Conservation (phyloP, 805 yeast genomes). For the Sugiyamaella americana region DNA sequence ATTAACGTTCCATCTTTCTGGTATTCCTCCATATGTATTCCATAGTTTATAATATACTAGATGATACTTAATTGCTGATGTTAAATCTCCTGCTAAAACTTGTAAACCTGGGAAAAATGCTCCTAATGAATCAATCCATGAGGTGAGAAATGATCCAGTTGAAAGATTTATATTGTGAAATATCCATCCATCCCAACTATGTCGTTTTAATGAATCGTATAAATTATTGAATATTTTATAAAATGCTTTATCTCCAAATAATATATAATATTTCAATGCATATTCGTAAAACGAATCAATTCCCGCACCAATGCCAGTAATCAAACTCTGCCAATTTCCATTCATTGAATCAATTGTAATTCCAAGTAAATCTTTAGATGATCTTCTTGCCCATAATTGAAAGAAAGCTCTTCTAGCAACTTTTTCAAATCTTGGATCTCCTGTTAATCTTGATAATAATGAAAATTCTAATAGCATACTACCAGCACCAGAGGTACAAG, state of each 20-base stretch:
- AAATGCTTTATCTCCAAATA: constrained; percentile 58
- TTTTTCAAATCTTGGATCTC: constrained; percentile 63
- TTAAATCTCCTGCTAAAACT: constrained; percentile 68
- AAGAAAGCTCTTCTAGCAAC: constrained; percentile 58
- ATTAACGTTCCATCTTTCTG: constrained; percentile 68
- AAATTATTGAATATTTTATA: constrained; percentile 47
- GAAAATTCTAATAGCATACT: constrained; percentile 79
- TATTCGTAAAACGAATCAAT: constrained; percentile 88
- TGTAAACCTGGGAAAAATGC: constrained; percentile 88
- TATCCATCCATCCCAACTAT: constrained; percentile 45
- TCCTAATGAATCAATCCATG: constrained; percentile 80
- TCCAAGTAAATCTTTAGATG: constrained; percentile 61
- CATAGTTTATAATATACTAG: constrained; percentile 64
- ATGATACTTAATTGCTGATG: constrained; percentile 59
- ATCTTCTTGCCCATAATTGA: constrained; percentile 63
- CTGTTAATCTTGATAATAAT: constrained; percentile 65
- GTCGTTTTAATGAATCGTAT: constrained; percentile 51
- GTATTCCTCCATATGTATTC: constrained; percentile 73
- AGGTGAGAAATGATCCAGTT: constrained; percentile 44
- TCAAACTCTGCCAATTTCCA: constrained; percentile 49
- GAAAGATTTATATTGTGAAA: constrained; percentile 51
- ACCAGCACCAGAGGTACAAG: constrained; percentile 84
- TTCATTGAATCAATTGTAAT: constrained; percentile 63
- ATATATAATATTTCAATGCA: constrained; percentile 66
- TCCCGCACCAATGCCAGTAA: constrained; percentile 85